Base-by-base conservation (phyloP, 768 basidiomycete species). In the Tricholoma flavovirens region DNA sequence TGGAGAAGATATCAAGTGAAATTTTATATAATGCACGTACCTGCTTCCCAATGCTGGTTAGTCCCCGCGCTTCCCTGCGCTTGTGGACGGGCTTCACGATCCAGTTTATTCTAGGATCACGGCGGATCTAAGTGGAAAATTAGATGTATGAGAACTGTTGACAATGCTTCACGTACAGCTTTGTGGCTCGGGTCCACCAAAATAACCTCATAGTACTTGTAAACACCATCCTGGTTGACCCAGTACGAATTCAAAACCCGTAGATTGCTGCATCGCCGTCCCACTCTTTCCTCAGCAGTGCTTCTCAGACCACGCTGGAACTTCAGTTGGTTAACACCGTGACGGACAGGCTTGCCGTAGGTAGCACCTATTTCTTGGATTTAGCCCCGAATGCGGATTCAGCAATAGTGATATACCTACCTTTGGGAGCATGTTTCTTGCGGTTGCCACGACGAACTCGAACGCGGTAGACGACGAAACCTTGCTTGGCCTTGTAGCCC, bases 401-500 rank as follows among this genome's bases (percentile, higher is more conserved):
- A 49, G 19, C 7, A 17, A 56, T n/a, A 17, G 49, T 36, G 53
- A 8, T 45, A 35, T 32, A 4, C 77, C 52, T 55, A 93, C 96
- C 97, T 82, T 99, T 99, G 67, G 90, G 90, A 58, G 90, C 96
- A 60, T 89, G 94, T 83, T 94, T 97, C 82, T 99, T 99, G 78
- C 97, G 87, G 84, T 98, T 98, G 71, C 97, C 97, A 61, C 95
- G 85, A 67, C 97, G 87, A 62, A 99, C 96, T 63, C 97, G 91
- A 66, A 99, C 79, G 67, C 97, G 92, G 80, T 99, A 99, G 77
- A 99, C 75, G 62, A 98, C 88, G 71, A 93, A 99, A 66, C 97
- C 97, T 77, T 99, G 97, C 84, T 99, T 99, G 72, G 97, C 94
- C 81, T 98, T 99, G 87, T 98, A 99, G 49, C 97, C 97, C 60